A percentile compares a stretch with the other conserved stretches of the same genome.
Evolutionary conservation across 768 basidiomycete genomes (phyloP).

Genomic region (Naganishia kalamii): DNA sequence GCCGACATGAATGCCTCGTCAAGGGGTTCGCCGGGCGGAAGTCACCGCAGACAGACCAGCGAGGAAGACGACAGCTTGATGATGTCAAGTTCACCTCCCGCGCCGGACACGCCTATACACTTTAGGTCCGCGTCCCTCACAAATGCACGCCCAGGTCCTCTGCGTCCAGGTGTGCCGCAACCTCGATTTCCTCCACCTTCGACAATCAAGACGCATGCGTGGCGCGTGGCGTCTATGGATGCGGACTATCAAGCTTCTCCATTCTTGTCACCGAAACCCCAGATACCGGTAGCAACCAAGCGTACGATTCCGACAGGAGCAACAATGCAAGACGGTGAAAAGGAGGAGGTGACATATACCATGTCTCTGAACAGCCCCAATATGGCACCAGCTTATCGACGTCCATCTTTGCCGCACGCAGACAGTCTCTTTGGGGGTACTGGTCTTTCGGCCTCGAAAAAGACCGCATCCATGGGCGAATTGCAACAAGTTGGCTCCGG

Average conservation of each 20-base stretch:
- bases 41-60: conserved; percentile 6
- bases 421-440: conserved; percentile 10
- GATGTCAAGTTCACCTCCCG: conserved; percentile 20
- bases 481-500: conserved; percentile 1
- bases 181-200: conserved; percentile 11
- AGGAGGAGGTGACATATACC: conserved; percentile 9
- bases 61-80: conserved; percentile 13
- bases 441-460: not conserved
- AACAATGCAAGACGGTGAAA: not conserved
- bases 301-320: not conserved
- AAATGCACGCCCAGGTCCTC: not conserved
- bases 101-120: conserved; percentile 21
- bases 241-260: conserved; percentile 10
- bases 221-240: conserved; percentile 12
- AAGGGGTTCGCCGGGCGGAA: not conserved
- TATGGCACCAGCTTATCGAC: not conserved
- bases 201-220: conserved; percentile 14
- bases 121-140: not conserved
- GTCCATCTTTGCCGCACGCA: conserved; percentile 10
- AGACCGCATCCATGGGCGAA: conserved; percentile 10
- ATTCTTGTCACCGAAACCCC: conserved; percentile 11
- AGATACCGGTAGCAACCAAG: not conserved
- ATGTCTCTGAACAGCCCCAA: conserved; percentile 6
- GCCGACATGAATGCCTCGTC: conserved; percentile 1
- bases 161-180: not conserved